Evolutionary conservation across 768 basidiomycete genomes (phyloP), one percentile per base, ranked within the genome.

Genomic region (Rhizopogon sp.): DNA sequence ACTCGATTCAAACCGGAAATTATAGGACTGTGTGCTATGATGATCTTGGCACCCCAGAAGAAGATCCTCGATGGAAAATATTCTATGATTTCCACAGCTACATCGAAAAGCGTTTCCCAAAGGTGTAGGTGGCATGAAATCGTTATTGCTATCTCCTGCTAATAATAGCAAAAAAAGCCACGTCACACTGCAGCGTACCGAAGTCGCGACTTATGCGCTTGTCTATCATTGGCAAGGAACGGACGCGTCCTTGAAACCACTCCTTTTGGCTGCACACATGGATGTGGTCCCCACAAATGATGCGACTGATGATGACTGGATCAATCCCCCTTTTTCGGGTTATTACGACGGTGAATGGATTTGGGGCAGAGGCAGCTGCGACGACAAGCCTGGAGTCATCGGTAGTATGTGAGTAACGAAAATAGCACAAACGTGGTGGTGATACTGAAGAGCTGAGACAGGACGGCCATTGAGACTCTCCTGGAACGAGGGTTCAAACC

Each of bases 181-280:
- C 62, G 53, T 71, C 3, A 71, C 69, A 28, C 73, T 87, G 5
- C 58, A 72, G 41, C 74, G 83, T 44, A 79, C 79, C 9, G 78
- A 76, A 56, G 75, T 87, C 54, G 84, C 84, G 60, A 84, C 79
- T 0, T 84, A 79, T 46, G 84, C 80, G 0, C 71, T 86, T n/a
- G 68, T 87, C 2, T 84, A 80, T 62, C 75, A 76, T 20, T 86
- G 83, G 83, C 68, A 76, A 45, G 85, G 84, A 13, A 72, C 74
- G 17, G 72, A 81, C 46, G 52, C 70, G 10, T 62, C 66, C 10
- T 66, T 80, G 45, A 84, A 85, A 63, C 87, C 84, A 0, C 57
- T 85, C 1, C 69, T 87, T 10, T 68, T 81, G 28, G 66, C 76
- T 13, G 79, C 76, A 13, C 81, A 82, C 60, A 56, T 58, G 56